Evolutionary conservation across 2,329 filamentous ascomycete species (phyloP), one percentile per base, ranked within the genome.

Genomic region (Zymoseptoria tritici): DNA sequence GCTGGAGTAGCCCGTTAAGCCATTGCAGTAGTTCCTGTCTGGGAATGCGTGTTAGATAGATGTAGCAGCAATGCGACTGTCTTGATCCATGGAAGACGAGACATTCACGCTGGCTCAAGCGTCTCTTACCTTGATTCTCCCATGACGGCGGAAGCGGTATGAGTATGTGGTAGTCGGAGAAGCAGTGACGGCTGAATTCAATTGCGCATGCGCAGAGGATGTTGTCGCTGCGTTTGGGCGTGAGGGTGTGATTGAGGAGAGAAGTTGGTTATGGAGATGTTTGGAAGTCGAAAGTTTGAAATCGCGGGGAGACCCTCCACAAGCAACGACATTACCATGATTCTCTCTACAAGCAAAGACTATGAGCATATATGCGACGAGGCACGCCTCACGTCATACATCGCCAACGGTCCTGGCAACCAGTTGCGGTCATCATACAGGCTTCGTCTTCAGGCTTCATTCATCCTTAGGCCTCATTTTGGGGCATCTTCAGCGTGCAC

Each of bases 21-120:
- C 94, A 99, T 79, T 87, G 84, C 70, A 99, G 83, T 70, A 99
- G 85, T 81, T 99, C 94, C 80, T 99, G 94, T 82, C 94, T 97
- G 71, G 22, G 29, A 50, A 13, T n/a, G 54, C 49, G 54, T 56
- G 54, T 57, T n/a, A 36, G 22, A 29, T 56, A 13, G 52, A 55
- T n/a, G 26, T 46, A 57, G 61, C 54, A 67, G 56, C 55, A 50
- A 16, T 16, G 36, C 36, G 36, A 26, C 42, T 52, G 4, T 53
- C 26, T 52, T 31, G 21, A 20, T 54, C 50, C 49, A 21, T 36
- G 51, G 21, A 29, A 29, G 26, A 29, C 21, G 21, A 29, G 26
- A 29, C 26, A 13, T 16, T 9, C 36, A 58, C 19, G 22, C 42
- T 21, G 19, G 49, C 50, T 36, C 42, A 20, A 52, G 20, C 31